Conservation (phyloP, 2,329 filamentous ascomycete genomes). For the Xylaria sp. region DNA sequence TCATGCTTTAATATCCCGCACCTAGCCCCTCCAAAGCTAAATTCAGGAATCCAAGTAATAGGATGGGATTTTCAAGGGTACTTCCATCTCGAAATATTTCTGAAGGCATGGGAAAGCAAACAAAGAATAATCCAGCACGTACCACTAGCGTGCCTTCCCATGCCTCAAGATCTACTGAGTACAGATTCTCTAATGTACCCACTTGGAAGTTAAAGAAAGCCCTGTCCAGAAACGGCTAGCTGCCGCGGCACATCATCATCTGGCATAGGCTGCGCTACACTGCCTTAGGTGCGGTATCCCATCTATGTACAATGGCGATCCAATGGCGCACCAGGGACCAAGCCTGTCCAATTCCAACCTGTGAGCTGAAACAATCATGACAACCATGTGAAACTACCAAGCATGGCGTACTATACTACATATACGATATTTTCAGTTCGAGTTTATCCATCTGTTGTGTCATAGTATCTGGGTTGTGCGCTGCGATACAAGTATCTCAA, state of each 20-base stretch:
- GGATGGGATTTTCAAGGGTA: too few species aligned
- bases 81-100: neutral
- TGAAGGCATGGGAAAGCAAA: neutral
- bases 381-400: constrained; percentile 13
- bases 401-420: neutral
- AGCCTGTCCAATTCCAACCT: too few species aligned
- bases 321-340: too few species aligned
- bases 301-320: too few species aligned
- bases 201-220: constrained; percentile 10
- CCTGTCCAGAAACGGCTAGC: constrained; percentile 28
- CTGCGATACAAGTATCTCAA: too few species aligned
- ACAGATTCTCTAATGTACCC: neutral
- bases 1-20: neutral
- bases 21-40: too few species aligned
- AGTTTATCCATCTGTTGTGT: neutral
- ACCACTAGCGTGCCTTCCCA: neutral
- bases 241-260: constrained; percentile 33
- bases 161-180: constrained; percentile 10
- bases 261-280: constrained; percentile 7
- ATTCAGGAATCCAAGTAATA: too few species aligned
- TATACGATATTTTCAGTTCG: neutral
- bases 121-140: neutral
- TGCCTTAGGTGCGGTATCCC: too few species aligned
- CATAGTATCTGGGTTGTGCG: neutral
- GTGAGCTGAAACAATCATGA: constrained; percentile 22